Percentiles rank a stretch among this genome's conserved stretches.
Conservation (phyloP, 2,329 filamentous ascomycete species). For the Sphaceloma murrayae region DNA sequence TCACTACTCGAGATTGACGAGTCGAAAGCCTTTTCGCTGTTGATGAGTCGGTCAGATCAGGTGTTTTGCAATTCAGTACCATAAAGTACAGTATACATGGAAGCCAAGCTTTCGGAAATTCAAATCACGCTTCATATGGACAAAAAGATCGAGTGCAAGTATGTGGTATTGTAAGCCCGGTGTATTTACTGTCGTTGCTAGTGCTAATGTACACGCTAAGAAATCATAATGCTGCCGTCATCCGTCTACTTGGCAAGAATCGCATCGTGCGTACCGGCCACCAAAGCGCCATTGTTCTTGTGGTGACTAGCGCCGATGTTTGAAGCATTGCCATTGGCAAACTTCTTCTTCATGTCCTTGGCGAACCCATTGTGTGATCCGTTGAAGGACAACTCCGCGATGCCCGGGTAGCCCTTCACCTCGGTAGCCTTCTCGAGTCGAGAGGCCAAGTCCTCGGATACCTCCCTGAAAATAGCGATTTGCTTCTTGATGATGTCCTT, state of each 20-base stretch:
- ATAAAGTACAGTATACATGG: too few relatives aligned
- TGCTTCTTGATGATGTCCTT: slow-evolving; percentile 55
- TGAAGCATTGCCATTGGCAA: slow-evolving; percentile 43
- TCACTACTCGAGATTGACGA: too few relatives aligned
- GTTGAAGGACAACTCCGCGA: slow-evolving; percentile 47
- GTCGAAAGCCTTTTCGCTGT: too few relatives aligned
- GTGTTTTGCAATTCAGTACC: too few relatives aligned
- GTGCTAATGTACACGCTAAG: not conserved
- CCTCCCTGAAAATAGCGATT: slow-evolving; percentile 56
- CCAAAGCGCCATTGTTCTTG: slow-evolving; percentile 43
- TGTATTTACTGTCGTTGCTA: too few relatives aligned
- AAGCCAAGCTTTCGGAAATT: too few relatives aligned
- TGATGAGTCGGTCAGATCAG: too few relatives aligned
- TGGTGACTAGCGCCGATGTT: slow-evolving; percentile 26
- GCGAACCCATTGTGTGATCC: slow-evolving; percentile 54
- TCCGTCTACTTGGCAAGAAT: slow-evolving; percentile 10
- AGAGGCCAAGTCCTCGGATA: slow-evolving; percentile 48
- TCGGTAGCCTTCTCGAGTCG: slow-evolving; percentile 55
- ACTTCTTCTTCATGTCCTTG: slow-evolving; percentile 36
- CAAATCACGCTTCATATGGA: too few relatives aligned
- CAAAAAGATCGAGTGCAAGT: too few relatives aligned
- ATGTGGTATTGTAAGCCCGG: too few relatives aligned
- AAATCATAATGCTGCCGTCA: too few relatives aligned
- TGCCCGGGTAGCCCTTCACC: slow-evolving; percentile 51
- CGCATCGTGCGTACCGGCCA: slow-evolving; percentile 34